Base-by-base conservation (phyloP, 2,329 filamentous ascomycete species). In the Nigrospora oryzae region DNA sequence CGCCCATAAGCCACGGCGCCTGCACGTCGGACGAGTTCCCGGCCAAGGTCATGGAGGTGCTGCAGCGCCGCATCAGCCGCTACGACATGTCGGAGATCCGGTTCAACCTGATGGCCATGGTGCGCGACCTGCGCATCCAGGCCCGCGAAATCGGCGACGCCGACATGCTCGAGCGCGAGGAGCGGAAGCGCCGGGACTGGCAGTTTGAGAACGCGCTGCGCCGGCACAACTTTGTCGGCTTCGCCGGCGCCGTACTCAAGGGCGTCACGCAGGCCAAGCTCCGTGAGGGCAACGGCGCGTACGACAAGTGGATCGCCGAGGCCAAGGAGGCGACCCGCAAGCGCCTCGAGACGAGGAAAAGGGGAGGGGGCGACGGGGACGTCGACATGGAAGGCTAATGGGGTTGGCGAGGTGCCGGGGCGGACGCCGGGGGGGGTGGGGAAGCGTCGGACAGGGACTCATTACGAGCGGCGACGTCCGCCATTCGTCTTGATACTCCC, bases 21-120 rank as follows among this genome's bases (percentile, higher is more conserved):
- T 94, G 89, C 63, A 70, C 73, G 1, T 58, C 69, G n/a, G 76
- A 78, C 2, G 73, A 83, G 32, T 97, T 98, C 61, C 81, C 89
- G 1, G 70, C 79, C 45, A 84, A 83, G 56, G 85, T 97, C 40
- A 88, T 95, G 51, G 73, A 86, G n/a, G 90, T 97, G 34, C 71
- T 98, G 47, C 86, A 88, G 66, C 75, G 84, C 46, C 80, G 93
- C 44, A 86, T 98, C 54, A 83, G 77, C 48, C 77, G 91, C 46
- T 97, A 98, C 65, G 89, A 89, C 14, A 71, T 80, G 15, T 77
- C 81, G 1, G 93, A 98, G 73, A 96, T 97, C 50, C 78, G 89
- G 38, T 98, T 98, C 73, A 98, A 98, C 64, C 74, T 98, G 44
- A 79, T 98, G 62, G 93, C 91, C 38, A 90, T 95, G 77, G 87